phyloP scores from a whole-genome alignment of 352 stramenopile species.

The Phytophthora cryptogea region DNA sequence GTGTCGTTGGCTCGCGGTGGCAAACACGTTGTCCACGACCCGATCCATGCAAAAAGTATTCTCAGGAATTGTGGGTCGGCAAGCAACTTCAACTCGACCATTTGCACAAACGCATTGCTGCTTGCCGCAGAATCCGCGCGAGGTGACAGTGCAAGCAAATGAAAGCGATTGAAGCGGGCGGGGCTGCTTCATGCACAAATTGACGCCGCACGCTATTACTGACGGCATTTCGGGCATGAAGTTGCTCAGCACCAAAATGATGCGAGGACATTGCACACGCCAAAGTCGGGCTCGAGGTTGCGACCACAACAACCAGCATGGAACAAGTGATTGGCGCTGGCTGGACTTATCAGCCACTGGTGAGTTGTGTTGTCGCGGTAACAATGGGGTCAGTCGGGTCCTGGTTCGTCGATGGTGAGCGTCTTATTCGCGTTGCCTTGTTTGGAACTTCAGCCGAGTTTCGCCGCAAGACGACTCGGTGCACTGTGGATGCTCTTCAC shows the following conservation, averaged over 20 bases:
- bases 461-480: not conserved
- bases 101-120: not conserved
- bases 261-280: slow-evolving; percentile 8
- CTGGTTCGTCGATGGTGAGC: not conserved
- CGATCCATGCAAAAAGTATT: slow-evolving; percentile 22
- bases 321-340: slow-evolving; percentile 8
- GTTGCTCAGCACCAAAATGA: slow-evolving; percentile 12
- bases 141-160: no score
- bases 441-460: slow-evolving; percentile 8
- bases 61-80: slow-evolving; percentile 1
- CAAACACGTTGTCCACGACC: not conserved
- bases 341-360: slow-evolving; percentile 26
- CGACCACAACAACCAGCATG: slow-evolving; percentile 8
- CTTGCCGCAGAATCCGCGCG: no score
- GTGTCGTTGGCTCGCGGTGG: not conserved
- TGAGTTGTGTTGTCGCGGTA: slow-evolving; percentile 22
- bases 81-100: slow-evolving; percentile 6
- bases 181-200: not conserved
- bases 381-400: slow-evolving; percentile 28
- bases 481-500: no score
- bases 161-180: not conserved
- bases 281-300: not conserved
- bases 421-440: slow-evolving; percentile 4
- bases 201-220: slow-evolving; percentile 1
- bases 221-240: slow-evolving; percentile 1